Evolutionary conservation across 2,329 filamentous ascomycete genomes (phyloP), one percentile per base, ranked within the genome.

Genomic region (Sporothrix brasiliensis): DNA sequence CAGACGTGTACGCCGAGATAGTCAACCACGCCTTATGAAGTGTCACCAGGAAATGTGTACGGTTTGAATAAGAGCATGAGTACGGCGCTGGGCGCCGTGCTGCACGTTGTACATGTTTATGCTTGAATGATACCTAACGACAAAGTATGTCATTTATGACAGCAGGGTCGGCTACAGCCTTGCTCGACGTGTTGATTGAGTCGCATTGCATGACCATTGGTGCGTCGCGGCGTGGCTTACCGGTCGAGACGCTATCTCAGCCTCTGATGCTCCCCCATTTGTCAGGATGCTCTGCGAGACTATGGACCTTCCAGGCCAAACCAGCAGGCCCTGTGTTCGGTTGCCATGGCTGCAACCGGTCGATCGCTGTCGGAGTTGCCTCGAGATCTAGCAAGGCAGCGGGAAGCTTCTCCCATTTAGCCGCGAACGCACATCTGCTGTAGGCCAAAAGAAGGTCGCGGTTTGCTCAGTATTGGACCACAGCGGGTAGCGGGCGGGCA

Each of bases 1-100:
- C 93, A 73, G 91, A 96, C 74, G 85, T 98, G 63, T 99, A 97
- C 77, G 89, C 91, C 67, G 92, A 97, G 78, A 93, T 99, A 76
- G 89, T 97, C 67, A 85, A 86, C 53, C 95, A 99, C 79, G 94
- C 94, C 7, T 91, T 91, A 76, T 94, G 80, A 85, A 47, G 27
- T 49, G 39, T 13, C 24, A 10, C 47, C n/a, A 21, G 13, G 11
- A 58, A 11, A 19, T 11, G 16, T 41, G 54, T 60, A n/a, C 9
- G 54, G 11, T 60, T 41, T 4, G 30, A 24, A 41, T 3, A 11
- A 60, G 4, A 9, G 13, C 7, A 19, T 1, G 19, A 10, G n/a
- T 13, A 16, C 58, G 39, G 39, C 58, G 58, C 58, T 24, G n/a
- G 58, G 44, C 58, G 39, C n/a, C 39, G 21, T 16, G 4, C 16